Evolutionary conservation across 2,329 filamentous ascomycete species (phyloP).

Genomic region (Teratosphaeria pseudoeucalypti): DNA sequence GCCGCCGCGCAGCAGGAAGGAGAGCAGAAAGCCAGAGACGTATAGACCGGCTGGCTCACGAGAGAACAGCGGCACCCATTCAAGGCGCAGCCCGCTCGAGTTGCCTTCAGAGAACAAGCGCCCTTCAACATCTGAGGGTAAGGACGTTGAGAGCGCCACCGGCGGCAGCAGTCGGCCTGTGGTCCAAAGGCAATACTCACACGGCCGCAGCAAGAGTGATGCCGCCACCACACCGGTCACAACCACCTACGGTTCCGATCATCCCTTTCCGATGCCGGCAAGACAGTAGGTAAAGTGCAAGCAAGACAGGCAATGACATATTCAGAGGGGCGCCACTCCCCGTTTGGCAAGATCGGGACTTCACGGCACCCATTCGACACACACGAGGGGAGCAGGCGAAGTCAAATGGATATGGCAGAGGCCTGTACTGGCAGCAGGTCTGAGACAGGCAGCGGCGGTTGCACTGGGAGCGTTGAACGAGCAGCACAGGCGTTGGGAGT

Average conservation of each 20-base stretch:
- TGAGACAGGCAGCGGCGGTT: background rate
- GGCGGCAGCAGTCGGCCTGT: background rate
- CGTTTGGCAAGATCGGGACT: background rate
- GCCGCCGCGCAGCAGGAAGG: constrained; percentile 5
- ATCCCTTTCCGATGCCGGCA: constrained; percentile 1
- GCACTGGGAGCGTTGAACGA: background rate
- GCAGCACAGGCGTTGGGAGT: background rate
- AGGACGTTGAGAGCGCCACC: background rate
- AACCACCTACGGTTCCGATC: background rate
- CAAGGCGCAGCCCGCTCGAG: background rate
- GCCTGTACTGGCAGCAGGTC: background rate
- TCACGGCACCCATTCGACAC: background rate
- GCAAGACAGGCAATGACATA: background rate
- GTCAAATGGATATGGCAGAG: background rate
- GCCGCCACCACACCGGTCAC: constrained; percentile 6
- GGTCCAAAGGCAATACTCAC: constrained; percentile 1
- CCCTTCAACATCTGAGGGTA: constrained; percentile 3
- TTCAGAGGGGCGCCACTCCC: background rate
- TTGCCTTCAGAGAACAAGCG: constrained; percentile 1
- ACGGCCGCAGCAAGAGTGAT: constrained; percentile 10
- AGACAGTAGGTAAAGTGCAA: background rate
- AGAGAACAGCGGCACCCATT: background rate
- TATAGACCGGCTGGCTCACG: constrained; percentile 13
- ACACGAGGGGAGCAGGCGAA: background rate
- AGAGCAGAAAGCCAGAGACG: constrained; percentile 13